Evolutionary conservation across 805 yeast genomes (phyloP).

Genomic region (Ogataea dorogensis): DNA sequence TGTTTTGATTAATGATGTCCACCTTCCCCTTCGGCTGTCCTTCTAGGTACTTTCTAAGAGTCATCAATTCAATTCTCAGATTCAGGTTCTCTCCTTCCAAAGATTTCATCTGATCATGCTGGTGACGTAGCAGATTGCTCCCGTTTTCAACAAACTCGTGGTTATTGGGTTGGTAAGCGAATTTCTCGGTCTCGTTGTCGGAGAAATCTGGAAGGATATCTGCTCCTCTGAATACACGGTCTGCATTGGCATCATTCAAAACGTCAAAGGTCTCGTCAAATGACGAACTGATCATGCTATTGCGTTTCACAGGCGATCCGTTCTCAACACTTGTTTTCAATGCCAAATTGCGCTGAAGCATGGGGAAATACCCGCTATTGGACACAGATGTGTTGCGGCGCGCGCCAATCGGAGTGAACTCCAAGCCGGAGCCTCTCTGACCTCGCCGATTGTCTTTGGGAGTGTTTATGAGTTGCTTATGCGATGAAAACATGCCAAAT

Average conservation of each 20-base stretch:
- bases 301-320: slow-evolving; percentile 18
- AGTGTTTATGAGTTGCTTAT: slow-evolving; percentile 31
- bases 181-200: slow-evolving; percentile 16
- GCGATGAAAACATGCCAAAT: slow-evolving; percentile 29
- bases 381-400: slow-evolving; percentile 10
- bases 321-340: slow-evolving; percentile 13
- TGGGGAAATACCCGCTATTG: slow-evolving; percentile 13
- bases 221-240: slow-evolving; percentile 25
- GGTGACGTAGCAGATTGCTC: slow-evolving; percentile 26
- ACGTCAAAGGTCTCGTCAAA: slow-evolving; percentile 28
- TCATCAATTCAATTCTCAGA: slow-evolving; percentile 41
- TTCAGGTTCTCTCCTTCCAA: slow-evolving; percentile 43
- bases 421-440: slow-evolving; percentile 27
- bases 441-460: slow-evolving; percentile 25
- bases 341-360: slow-evolving; percentile 20
- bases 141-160: slow-evolving; percentile 19
- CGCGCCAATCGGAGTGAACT: slow-evolving; percentile 45
- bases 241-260: slow-evolving; percentile 16
- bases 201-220: slow-evolving; percentile 28
- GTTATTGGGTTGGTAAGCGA: slow-evolving; percentile 1
- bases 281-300: slow-evolving; percentile 18
- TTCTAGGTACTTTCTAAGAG: slow-evolving; percentile 38
- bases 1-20: slow-evolving; percentile 37
- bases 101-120: slow-evolving; percentile 26
- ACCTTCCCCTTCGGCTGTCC: slow-evolving; percentile 43